These are phyloP conservation scores for Leccinum barrowsii DNA, from an alignment of 768 basidiomycete genomes.

Conservation along the genomic window DNA sequence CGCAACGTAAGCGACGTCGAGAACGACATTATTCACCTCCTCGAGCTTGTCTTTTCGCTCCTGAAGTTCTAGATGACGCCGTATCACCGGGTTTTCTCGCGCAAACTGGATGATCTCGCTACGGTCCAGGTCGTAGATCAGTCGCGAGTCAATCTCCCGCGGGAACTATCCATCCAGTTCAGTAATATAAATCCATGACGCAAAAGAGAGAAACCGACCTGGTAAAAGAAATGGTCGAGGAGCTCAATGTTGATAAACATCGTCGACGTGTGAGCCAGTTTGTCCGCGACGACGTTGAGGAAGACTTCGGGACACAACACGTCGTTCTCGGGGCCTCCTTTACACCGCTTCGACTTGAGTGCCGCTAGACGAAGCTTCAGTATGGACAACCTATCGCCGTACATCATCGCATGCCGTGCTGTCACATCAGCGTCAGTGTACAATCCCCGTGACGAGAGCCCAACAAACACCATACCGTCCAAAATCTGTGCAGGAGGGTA, in stretches of 20 bases:
- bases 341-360: slow-evolving; percentile 86
- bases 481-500: slow-evolving; percentile 89
- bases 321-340: slow-evolving; percentile 81
- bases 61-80: slow-evolving; percentile 87
- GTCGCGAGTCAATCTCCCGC: slow-evolving; percentile 90
- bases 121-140: slow-evolving; percentile 91
- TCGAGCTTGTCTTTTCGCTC: slow-evolving; percentile 97
- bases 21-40: slow-evolving; percentile 50
- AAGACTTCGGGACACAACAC: slow-evolving; percentile 95
- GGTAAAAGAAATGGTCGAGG: slow-evolving; percentile 97
- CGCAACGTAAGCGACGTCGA: background rate
- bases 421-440: slow-evolving; percentile 7
- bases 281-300: slow-evolving; percentile 94
- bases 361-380: slow-evolving; percentile 85
- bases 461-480: slow-evolving; percentile 62
- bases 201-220: slow-evolving; percentile 48
- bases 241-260: slow-evolving; percentile 99
- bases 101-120: slow-evolving; percentile 89
- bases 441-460: background rate
- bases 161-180: slow-evolving; percentile 66
- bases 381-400: slow-evolving; percentile 74
- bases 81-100: slow-evolving; percentile 88
- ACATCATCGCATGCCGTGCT: slow-evolving; percentile 93
- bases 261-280: slow-evolving; percentile 90
- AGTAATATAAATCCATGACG: background rate